Base-by-base conservation (phyloP, 257 asterid species). In the Anisodus acutangulus region DNA sequence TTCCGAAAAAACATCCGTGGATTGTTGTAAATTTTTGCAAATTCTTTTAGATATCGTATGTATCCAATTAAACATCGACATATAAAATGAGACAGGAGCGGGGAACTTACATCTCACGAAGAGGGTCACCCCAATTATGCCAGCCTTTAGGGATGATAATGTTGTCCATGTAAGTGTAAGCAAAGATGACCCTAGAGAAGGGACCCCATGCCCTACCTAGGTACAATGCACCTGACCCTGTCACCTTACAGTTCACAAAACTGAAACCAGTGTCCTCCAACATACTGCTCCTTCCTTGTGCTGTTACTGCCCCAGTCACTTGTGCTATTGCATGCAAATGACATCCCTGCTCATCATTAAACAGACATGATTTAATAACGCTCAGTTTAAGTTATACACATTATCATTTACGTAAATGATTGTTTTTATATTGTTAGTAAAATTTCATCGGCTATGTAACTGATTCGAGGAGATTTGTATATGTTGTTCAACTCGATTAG, bases 141-240 rank as follows among this genome's bases (percentile, higher is more conserved):
- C 99, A 96, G 26, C 99, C 99, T 85, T 92, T 93, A 0, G 98
- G 99, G 41, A 93, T 90, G 89, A 96, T 90, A 82, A 94, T 93
- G 81, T 94, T 94, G 93, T 94, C 98, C 98, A 96, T 93, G 71
- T 92, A 92, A 6, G 99, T 94, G 78, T 93, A 92, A 79, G 98
- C 94, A 67, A 96, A 96, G 17, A 96, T 90, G 2, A 96, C 99
- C 89, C 97, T 92, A 0, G 99, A 96, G 79, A 96, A 96, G 3
- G 99, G 98, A 4, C 98, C 98, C 98, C 99, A 96, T 16, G 99
- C 99, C 92, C 99, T 90, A 69, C 99, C 99, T 0, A 96, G 93
- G 94, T 91, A 96, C 76, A 96, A 88, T 16, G 97, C 97, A 8
- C 98, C 98, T 6, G 99, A 94, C 0, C 99, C 99, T 41, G 98